Base-by-base conservation (phyloP, 1,284 basidiomycete species). In the Papiliotrema nemorosa region DNA sequence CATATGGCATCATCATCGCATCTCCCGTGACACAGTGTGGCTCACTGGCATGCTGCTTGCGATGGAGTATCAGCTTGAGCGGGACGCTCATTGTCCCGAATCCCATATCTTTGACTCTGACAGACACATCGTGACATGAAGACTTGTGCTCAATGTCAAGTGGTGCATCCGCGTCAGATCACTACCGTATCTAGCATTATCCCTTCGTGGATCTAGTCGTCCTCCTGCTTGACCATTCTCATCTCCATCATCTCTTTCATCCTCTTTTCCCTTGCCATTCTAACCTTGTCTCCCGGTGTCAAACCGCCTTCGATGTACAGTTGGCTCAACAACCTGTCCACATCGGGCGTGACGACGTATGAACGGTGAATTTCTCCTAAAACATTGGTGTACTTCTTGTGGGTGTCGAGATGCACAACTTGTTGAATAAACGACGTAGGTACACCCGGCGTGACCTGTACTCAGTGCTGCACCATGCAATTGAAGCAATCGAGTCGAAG, bases 381-480 rank as follows among this genome's bases (percentile, higher is more conserved):
- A 5, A 91, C 82, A 34, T 80, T 80, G 13, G 92, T 76, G 7
- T 61, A 46, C 48, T 70, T 63, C 9, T 77, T 77, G 57, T 84
- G 84, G 25, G 78, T 75, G 69, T 96, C 86, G 40, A 94, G 66
- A 58, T 85, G 80, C 41, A 90, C 85, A 6, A 89, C 84, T 57
- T 94, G 89, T 68, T 96, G 90, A 9, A 94, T 79, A 73, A 96
- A 97, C 0, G 88, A 88, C 2, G 88, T 83, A 55, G 88, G 87
- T 7, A 88, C 90, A 16, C 87, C 89, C 12, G 87, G 83, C 4
- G 81, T 83, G 22, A 96, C 85, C 88, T 94, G 65, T 37, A 45
- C 12, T 46, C 43, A 26, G 24, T 6, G n/a, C 33, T 7, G 14
- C 14, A 18, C 20, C 40, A n/a, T n/a, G n/a, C n/a, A n/a, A n/a